Percentiles rank a stretch among this genome's conserved stretches.
Conservation (phyloP, 768 basidiomycete genomes). For the Mycena latifolia region DNA sequence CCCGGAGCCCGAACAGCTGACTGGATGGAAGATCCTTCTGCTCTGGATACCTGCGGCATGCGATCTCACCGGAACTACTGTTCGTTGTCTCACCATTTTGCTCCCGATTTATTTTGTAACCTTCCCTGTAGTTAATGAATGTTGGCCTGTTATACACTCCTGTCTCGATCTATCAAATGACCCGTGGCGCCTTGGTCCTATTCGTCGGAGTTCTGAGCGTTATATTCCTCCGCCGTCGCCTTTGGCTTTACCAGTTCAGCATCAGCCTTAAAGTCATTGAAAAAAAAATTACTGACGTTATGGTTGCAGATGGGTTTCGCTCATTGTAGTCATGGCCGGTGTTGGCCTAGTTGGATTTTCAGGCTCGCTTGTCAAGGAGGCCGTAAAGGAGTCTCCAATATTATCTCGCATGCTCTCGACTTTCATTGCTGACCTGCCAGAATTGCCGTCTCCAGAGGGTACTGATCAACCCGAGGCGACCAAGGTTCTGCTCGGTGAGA, state of each 20-base stretch:
- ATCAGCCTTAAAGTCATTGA: conserved; percentile 13
- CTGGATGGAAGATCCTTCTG: conserved; percentile 78
- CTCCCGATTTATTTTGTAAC: conserved; percentile 20
- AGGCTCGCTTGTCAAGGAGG: conserved; percentile 88
- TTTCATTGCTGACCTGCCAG: conserved; percentile 44
- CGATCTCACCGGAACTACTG: conserved; percentile 93
- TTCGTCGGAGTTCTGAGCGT: conserved; percentile 95
- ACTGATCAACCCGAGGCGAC: conserved; percentile 73
- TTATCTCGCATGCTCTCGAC: conserved; percentile 41
- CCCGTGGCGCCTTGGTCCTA: conserved; percentile 90
- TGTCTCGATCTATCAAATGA: conserved; percentile 98
- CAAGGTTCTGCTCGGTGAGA: conserved; percentile 79
- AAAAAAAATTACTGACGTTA: conserved; percentile 18
- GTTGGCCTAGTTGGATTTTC: conserved; percentile 88
- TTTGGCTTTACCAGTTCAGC: conserved; percentile 89
- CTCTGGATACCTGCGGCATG: conserved; percentile 92
- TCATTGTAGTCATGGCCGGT: conserved; percentile 89
- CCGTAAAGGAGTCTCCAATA: conserved; percentile 61
- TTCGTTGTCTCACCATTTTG: conserved; percentile 52
- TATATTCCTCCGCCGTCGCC: conserved; percentile 86
- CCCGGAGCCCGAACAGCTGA: conserved; percentile 57
- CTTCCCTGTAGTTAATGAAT: conserved; percentile 82
- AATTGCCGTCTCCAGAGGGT: conserved; percentile 54
- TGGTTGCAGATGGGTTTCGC: conserved; percentile 83
- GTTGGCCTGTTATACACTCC: conserved; percentile 95